phyloP scores from a whole-genome alignment of 2,329 filamentous ascomycete species.

The Tolypocladium inflatum region DNA sequence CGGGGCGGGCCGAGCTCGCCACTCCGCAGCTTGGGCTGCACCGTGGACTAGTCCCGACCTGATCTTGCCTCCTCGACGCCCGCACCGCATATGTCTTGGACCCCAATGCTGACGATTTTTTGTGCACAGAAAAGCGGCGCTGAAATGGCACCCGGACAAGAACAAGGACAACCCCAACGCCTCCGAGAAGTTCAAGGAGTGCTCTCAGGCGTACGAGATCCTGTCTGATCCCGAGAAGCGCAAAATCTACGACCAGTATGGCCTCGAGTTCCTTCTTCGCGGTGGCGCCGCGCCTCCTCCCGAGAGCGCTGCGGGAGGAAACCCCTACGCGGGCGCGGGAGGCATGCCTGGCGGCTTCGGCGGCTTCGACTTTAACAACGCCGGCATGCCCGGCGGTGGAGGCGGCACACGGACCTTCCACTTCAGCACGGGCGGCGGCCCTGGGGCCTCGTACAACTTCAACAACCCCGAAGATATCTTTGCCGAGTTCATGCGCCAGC shows the following conservation, averaged over 20 bases:
- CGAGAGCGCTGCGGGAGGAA: slow-evolving; percentile 41
- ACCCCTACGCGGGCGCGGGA: slow-evolving; percentile 50
- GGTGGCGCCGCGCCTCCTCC: slow-evolving; percentile 64
- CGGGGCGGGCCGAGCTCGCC: background rate
- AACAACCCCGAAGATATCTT: slow-evolving; percentile 79
- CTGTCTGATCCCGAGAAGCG: slow-evolving; percentile 95
- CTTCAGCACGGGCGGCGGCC: slow-evolving; percentile 48
- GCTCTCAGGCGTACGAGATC: slow-evolving; percentile 96
- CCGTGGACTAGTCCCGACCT: background rate
- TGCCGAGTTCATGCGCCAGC: slow-evolving; percentile 62
- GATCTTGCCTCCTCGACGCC: background rate
- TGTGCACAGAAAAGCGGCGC: slow-evolving; percentile 61
- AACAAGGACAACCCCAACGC: slow-evolving; percentile 86
- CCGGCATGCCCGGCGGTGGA: slow-evolving; percentile 33
- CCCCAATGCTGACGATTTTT: slow-evolving; percentile 23
- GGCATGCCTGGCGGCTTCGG: slow-evolving; percentile 45
- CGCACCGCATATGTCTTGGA: background rate
- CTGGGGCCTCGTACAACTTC: slow-evolving; percentile 64
- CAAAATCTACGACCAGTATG: slow-evolving; percentile 89
- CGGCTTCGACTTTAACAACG: slow-evolving; percentile 42
- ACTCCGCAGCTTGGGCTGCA: slow-evolving; percentile 2
- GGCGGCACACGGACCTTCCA: slow-evolving; percentile 50
- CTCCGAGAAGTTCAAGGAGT: slow-evolving; percentile 94
- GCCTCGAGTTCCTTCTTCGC: slow-evolving; percentile 82
- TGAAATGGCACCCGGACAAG: slow-evolving; percentile 96